These are phyloP conservation scores for Clarkia xantiana DNA, from an alignment of 345 rosid genomes.

Conservation along the genomic window DNA sequence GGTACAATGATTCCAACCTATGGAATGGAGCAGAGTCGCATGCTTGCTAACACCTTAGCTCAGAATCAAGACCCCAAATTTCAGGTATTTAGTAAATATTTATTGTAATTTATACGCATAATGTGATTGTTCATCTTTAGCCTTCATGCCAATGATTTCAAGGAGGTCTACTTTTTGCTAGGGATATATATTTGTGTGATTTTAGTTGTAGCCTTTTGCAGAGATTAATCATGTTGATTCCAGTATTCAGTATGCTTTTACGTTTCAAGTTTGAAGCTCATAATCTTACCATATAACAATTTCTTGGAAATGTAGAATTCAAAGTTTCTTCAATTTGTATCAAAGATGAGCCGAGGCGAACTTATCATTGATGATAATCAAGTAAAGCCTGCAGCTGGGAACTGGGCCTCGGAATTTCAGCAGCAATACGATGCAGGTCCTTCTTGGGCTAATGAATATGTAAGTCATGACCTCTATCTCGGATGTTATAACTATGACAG, in stretches of 20 bases:
- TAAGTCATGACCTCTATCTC: slow-evolving; percentile 21
- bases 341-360: slow-evolving; percentile 99
- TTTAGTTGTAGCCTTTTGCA: too few relatives aligned
- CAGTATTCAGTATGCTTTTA: not conserved
- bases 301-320: slow-evolving; percentile 48
- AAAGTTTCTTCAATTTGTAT: slow-evolving; percentile 91
- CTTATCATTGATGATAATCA: slow-evolving; percentile 90
- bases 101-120: not conserved
- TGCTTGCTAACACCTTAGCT: slow-evolving; percentile 87
- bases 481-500: too few relatives aligned
- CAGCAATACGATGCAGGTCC: slow-evolving; percentile 48
- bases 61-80: slow-evolving; percentile 87
- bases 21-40: slow-evolving; percentile 94
- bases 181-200: too few relatives aligned
- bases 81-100: slow-evolving; percentile 41
- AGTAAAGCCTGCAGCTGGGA: slow-evolving; percentile 64
- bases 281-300: not conserved
- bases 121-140: too few relatives aligned
- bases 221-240: not conserved
- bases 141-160: too few relatives aligned
- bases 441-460: slow-evolving; percentile 92
- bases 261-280: not conserved
- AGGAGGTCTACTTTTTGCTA: too few relatives aligned
- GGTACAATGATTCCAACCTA: slow-evolving; percentile 42
- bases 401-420: slow-evolving; percentile 90